Base-by-base conservation (phyloP, 306 rosid species). In the Casuarina cunninghamiana region DNA sequence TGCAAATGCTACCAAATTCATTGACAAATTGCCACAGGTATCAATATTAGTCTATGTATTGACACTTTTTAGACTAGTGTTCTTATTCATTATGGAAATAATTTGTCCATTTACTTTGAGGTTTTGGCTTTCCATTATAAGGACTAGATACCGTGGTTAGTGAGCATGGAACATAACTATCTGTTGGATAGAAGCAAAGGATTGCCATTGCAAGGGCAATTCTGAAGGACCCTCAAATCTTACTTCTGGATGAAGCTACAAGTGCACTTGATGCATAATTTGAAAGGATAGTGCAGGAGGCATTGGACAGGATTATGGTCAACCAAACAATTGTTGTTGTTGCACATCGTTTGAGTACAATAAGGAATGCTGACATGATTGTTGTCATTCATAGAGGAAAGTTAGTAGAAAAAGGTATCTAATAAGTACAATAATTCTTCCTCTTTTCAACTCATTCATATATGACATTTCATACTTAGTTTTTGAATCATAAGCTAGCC, bases 181-280 rank as follows among this genome's bases (percentile, higher is more conserved):
- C 90, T 38, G 94, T 91, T 26, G 94, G 94, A 58, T 90, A 89
- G 63, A 89, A 86, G 81, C 90, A 89, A 72, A 86, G 90, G 71
- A 78, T 86, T 43, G 93, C 96, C 12, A 91, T 85, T 62, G 96
- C 96, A 54, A 85, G 96, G 84, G 96, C 96, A 71, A 88, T 87
- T 85, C 54, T 91, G 63, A 91, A 91, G 78, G 81, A 91, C 37
- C 96, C 96, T 5, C 81, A 90, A 78, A 84, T 89, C 75, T 78
- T 91, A 76, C 92, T 90, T 83, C 87, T 90, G 1, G 92, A 88
- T 78, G 95, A 90, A 84, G 90, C 93, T 45, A 86, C 92, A 37
- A 89, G 92, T 53, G 91, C 94, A 44, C 90, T 90, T 66, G 94
- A 90, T 79, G 87, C 90, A 45, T 89, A 90, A 82, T 90, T 92